Base-by-base conservation (phyloP, 2,329 filamentous ascomycete genomes). In the Penicillium fuscoglaucum region DNA sequence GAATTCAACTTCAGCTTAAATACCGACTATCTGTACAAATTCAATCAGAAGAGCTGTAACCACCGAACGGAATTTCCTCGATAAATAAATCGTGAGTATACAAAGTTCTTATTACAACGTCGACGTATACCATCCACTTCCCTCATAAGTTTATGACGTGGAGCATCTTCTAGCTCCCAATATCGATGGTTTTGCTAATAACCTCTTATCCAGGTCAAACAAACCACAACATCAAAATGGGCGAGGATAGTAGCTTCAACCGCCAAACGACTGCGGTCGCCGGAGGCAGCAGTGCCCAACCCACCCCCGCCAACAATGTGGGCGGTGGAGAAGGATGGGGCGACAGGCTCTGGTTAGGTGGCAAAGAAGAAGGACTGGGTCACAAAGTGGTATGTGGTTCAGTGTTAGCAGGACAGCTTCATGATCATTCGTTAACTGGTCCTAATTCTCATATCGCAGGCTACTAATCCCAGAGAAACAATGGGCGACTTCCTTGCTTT, bases 241-340 rank as follows among this genome's bases (percentile, higher is more conserved):
- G 43, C 24, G 12, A 13, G 7, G 44, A 52, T 31, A 48, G 51
- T 39, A 50, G 35, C 17, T 6, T 31, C 41, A 69, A 64, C 52
- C 62, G 60, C 24, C 61, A 46, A n/a, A 46, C 57, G 9, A 51
- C 47, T 12, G 35, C 63, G n/a, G 66, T 65, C 24, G 33, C 54
- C 8, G 70, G 70, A 28, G 71, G 69, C 46, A 62, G 64, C 33
- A 66, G 69, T 58, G 41, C 63, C 21, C 26, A 55, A 15, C 69
- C 70, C 15, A 72, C 68, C 0, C 70, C 72, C n/a, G 70, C 69
- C 29, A 72, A 72, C 63, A 68, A 68, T 50, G 44, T 58, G 31
- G 63, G 61, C 26, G 68, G 63, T n/a, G 66, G 64, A 19, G 28
- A 41, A 8, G 61, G 65, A 44, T 63, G 61, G 61, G 69, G 68